Percentiles rank a stretch among this genome's conserved stretches.
Conservation (phyloP, 176 grass and related monocot species). For the Thinopyrum elongatum region DNA sequence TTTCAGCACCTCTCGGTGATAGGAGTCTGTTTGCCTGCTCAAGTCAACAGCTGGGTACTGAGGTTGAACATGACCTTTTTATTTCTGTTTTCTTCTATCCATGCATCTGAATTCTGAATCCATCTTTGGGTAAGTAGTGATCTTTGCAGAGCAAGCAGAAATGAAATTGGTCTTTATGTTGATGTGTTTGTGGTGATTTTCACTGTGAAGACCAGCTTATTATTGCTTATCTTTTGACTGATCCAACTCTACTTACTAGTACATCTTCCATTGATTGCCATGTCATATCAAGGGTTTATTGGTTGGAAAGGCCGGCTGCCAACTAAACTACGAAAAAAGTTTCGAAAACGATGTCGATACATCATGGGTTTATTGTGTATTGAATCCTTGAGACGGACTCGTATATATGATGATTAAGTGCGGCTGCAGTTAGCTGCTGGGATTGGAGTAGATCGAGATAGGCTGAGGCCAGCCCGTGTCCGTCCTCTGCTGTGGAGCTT, state of each 20-base stretch:
- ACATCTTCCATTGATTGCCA: neutral
- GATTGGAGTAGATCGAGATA: neutral
- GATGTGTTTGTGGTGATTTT: neutral
- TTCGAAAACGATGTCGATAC: neutral
- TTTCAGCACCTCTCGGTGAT: neutral
- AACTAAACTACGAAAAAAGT: neutral
- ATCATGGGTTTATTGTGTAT: neutral
- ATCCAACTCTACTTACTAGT: neutral
- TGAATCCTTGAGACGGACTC: neutral
- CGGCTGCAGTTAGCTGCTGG: neutral
- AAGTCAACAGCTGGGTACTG: neutral
- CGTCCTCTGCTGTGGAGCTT: neutral
- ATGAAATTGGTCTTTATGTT: neutral
- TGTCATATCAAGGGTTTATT: neutral
- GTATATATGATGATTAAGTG: neutral
- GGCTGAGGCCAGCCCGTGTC: neutral
- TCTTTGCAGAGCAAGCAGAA: neutral
- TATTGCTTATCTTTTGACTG: neutral
- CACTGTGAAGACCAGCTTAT: neutral
- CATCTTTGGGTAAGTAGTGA: too few species aligned
- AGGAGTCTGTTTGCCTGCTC: neutral
- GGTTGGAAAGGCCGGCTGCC: neutral
- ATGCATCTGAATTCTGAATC: neutral
- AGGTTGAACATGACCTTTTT: neutral
- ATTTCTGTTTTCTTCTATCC: neutral